Evolutionary conservation across 148 eudicot species (phyloP).

Genomic region (Rhododendron henanense): DNA sequence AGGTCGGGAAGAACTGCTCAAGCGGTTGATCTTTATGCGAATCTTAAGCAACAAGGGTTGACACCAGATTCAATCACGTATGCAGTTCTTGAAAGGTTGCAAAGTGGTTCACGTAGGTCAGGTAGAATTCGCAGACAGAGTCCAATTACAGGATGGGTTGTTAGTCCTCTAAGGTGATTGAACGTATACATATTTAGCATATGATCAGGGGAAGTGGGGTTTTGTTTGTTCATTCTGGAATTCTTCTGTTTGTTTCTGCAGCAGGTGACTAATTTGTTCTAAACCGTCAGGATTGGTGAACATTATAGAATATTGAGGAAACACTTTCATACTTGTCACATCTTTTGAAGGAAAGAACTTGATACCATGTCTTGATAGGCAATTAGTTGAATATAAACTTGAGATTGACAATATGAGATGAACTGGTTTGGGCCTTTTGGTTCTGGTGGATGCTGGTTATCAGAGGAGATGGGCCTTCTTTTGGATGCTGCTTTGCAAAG

Average conservation of each 20-base stretch:
- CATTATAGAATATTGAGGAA: background rate
- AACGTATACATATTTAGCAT: background rate
- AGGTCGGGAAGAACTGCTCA: conserved; percentile 77
- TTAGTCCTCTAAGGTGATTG: conserved; percentile 76
- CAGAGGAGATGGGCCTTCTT: background rate
- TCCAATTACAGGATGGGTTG: conserved; percentile 92
- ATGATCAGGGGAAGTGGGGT: background rate
- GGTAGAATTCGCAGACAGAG: conserved; percentile 61
- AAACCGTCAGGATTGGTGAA: background rate
- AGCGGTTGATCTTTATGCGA: conserved; percentile 84
- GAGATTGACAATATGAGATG: background rate
- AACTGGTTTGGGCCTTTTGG: background rate
- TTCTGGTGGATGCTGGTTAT: background rate
- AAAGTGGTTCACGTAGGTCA: conserved; percentile 55
- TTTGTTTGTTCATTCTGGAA: background rate
- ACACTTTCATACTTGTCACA: background rate
- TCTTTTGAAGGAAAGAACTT: background rate
- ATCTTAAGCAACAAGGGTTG: conserved; percentile 77
- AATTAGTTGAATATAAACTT: background rate
- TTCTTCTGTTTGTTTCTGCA: background rate
- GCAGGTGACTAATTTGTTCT: background rate
- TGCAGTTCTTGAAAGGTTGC: conserved; percentile 71
- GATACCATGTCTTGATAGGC: background rate
- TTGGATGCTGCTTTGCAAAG: background rate
- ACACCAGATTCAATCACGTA: conserved; percentile 85